These are phyloP conservation scores for Fusarium domesticum DNA, from an alignment of 2,329 filamentous ascomycete genomes.

Conservation along the genomic window DNA sequence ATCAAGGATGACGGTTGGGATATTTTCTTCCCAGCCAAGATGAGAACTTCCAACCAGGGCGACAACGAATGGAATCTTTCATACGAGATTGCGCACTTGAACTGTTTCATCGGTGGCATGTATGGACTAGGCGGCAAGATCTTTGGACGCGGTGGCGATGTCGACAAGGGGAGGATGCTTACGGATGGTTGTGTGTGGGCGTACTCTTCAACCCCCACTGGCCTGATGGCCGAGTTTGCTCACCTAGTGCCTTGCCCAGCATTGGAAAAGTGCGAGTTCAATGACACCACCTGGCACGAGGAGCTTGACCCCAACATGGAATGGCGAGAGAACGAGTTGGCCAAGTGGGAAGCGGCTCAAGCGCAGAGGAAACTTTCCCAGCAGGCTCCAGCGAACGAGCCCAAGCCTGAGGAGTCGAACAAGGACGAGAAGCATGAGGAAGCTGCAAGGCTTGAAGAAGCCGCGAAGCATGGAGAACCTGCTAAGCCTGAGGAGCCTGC, in stretches of 20 bases:
- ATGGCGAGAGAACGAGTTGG: constrained; percentile 43
- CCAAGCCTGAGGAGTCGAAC: background rate
- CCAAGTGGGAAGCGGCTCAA: constrained; percentile 45
- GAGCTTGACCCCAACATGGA: constrained; percentile 45
- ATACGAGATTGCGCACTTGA: constrained; percentile 62
- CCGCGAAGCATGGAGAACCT: background rate
- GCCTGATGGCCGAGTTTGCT: constrained; percentile 62
- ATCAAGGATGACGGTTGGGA: constrained; percentile 61
- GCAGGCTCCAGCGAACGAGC: constrained; percentile 2
- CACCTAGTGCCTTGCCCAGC: constrained; percentile 45
- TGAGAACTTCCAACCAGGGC: constrained; percentile 45
- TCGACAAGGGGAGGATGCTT: constrained; percentile 62
- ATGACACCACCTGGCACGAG: constrained; percentile 47
- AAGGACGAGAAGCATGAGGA: constrained; percentile 1
- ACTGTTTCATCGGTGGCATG: constrained; percentile 70
- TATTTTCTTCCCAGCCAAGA: constrained; percentile 69
- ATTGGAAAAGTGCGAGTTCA: constrained; percentile 49
- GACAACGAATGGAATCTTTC: constrained; percentile 42
- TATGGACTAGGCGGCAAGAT: constrained; percentile 63
- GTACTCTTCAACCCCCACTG: constrained; percentile 57
- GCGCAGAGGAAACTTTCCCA: constrained; percentile 32
- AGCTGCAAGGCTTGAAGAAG: background rate
- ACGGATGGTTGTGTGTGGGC: constrained; percentile 69
- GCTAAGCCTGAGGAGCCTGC: background rate
- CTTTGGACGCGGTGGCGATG: constrained; percentile 55